Evolutionary conservation across 441 rosid genomes (phyloP), one percentile per base, ranked within the genome.

Genomic region (Euphorbia schlechtendalii): DNA sequence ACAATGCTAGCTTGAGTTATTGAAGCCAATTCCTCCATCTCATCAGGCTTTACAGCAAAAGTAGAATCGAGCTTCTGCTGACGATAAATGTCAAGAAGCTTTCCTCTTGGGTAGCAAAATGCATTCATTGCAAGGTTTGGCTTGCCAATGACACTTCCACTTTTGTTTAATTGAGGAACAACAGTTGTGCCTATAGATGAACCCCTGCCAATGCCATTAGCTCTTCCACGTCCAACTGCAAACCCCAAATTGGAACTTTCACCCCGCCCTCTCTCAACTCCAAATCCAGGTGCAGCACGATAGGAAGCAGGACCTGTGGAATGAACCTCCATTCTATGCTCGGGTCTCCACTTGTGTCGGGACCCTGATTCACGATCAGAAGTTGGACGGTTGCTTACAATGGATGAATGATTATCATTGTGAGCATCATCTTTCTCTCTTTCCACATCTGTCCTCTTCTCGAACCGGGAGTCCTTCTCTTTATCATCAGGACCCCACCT

Each of bases 401-500:
- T 53, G 64, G 82, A 65, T 66, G 82, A 67, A 63, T 76, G 88
- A 56, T 71, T 81, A 36, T 92, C 97, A 17, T 7, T 74, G 45
- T 77, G 83, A 64, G 66, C 48, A 68, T 84, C 93, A 63, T 88
- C 96, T 73, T 83, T 86, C 38, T 67, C 70, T 48, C 41, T 67
- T 59, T 85, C 89, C 7, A 43, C 69, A 67, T 87, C 92, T 48
- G 78, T 68, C 82, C 72, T 85, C 78, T 82, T 95, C 70, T 88
- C 98, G 21, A 21, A 62, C 48, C 83, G 91, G 38, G 86, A 73
- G 54, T 87, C 97, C 77, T 81, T 95, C 69, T 88, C 99, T 74
- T 86, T 95, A 60, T 89, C 99, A 21, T 89, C 98, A 63, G 98
- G 98, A 70, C 99, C 99, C 99, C 98, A 95, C 67, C 98, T 82